A percentile compares a stretch with the other conserved stretches of the same genome.
These are phyloP conservation scores for Cornus controversa DNA, from an alignment of 148 eudicot genomes.

Conservation along the genomic window DNA sequence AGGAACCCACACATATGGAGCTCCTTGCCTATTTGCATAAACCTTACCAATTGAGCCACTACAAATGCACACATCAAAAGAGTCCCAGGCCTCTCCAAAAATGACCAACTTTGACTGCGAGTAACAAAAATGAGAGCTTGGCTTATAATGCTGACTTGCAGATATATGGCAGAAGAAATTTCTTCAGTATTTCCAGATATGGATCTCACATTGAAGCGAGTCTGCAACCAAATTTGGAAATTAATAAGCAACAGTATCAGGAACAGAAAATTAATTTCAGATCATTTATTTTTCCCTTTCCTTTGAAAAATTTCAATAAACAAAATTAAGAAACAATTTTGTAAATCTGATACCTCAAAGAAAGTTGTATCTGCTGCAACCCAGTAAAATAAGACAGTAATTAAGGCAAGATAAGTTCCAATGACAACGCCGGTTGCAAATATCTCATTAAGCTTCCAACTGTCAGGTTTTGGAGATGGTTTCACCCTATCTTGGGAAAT, in stretches of 20 bases:
- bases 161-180: constrained; percentile 67
- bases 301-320: background rate
- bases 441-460: constrained; percentile 79
- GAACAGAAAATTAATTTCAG: background rate
- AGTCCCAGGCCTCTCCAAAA: constrained; percentile 69
- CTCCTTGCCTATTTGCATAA: background rate
- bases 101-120: constrained; percentile 81
- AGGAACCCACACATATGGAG: constrained; percentile 4
- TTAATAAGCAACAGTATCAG: background rate
- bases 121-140: constrained; percentile 87
- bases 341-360: constrained; percentile 50
- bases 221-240: constrained; percentile 27
- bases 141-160: constrained; percentile 83
- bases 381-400: constrained; percentile 82
- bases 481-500: constrained; percentile 68
- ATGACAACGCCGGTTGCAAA: constrained; percentile 64
- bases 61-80: constrained; percentile 68
- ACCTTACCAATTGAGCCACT: constrained; percentile 63
- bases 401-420: constrained; percentile 72
- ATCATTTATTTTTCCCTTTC: background rate
- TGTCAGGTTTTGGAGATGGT: constrained; percentile 66
- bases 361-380: constrained; percentile 42
- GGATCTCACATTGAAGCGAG: constrained; percentile 52
- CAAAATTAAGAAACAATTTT: background rate
- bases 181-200: constrained; percentile 47